Conservation (phyloP, 228 moss, liverwort and hornwort genomes). For the Sphagnum magellanicum region DNA sequence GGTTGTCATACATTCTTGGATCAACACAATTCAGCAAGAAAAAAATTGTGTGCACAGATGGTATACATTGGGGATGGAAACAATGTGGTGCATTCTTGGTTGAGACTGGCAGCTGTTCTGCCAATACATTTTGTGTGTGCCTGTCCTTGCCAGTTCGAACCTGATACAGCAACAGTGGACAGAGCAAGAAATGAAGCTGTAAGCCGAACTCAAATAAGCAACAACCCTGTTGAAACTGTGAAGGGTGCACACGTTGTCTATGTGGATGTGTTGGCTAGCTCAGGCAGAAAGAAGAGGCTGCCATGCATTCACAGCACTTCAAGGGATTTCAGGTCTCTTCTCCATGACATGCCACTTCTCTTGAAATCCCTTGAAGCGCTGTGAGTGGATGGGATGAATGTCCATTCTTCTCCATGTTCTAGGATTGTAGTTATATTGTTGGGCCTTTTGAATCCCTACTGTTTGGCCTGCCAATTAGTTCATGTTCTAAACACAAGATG, state of each 20-base stretch:
- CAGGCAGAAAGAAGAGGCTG: conserved; percentile 93
- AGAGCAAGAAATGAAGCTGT: conserved; percentile 60
- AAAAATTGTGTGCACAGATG: conserved; percentile 24
- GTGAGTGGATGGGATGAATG: conserved; percentile 46
- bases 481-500: no score
- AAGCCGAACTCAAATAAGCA: conserved; percentile 71
- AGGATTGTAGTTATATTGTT: conserved; percentile 21
- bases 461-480: no score
- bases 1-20: no score
- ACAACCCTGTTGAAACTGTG: conserved; percentile 79
- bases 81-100: conserved; percentile 97
- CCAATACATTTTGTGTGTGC: conserved; percentile 97
- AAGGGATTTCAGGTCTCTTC: conserved; percentile 70
- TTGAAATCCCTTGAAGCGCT: no score
- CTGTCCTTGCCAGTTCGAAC: conserved; percentile 88
- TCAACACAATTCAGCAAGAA: no score
- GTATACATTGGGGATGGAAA: conserved; percentile 99
- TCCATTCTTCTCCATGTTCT: conserved; percentile 86
- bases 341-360: no score
- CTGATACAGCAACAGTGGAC: conserved; percentile 74
- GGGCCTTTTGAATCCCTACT: no score
- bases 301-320: conserved; percentile 61
- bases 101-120: conserved; percentile 84
- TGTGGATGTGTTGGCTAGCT: conserved; percentile 94
- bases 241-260: conserved; percentile 89